phyloP scores from a whole-genome alignment of 1,284 basidiomycete genomes.

The Rhodofomes roseus region DNA sequence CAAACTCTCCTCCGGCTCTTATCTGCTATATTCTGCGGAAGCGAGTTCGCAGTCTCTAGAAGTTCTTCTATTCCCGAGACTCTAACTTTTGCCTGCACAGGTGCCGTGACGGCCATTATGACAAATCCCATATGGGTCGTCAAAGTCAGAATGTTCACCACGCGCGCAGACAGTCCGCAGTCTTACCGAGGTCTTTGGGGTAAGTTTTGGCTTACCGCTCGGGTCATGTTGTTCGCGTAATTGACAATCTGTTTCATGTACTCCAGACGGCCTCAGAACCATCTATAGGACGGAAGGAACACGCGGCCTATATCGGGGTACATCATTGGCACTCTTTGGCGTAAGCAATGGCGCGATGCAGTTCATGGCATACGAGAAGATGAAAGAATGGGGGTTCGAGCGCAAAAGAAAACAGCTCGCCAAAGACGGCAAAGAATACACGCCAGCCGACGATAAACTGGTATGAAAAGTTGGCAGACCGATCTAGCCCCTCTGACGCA shows the following conservation, averaged over 20 bases:
- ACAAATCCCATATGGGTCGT: constrained; percentile 99
- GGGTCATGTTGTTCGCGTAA: background rate
- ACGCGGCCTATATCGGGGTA: constrained; percentile 84
- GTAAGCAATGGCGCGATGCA: constrained; percentile 96
- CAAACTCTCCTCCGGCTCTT: constrained; percentile 72
- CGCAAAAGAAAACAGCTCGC: constrained; percentile 62
- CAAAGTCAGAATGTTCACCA: constrained; percentile 97
- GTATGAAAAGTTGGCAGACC: constrained; percentile 43
- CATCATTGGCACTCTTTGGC: constrained; percentile 85
- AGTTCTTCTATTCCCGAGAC: constrained; percentile 3
- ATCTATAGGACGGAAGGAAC: constrained; percentile 77
- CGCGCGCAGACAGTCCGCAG: constrained; percentile 55
- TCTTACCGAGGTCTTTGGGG: constrained; percentile 81
- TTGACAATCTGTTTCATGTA: background rate
- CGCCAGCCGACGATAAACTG: constrained; percentile 77
- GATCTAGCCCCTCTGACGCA: background rate
- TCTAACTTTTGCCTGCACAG: constrained; percentile 37
- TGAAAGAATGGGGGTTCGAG: constrained; percentile 88
- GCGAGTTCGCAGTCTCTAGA: constrained; percentile 69
- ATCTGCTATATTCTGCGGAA: constrained; percentile 90
- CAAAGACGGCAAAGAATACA: constrained; percentile 59
- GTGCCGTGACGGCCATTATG: constrained; percentile 88
- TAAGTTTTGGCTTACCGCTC: constrained; percentile 33
- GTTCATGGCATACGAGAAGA: constrained; percentile 95
- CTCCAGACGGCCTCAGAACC: constrained; percentile 70